These are phyloP conservation scores for Cyclostephanos tholiformis DNA, from an alignment of 108 stramenopile species.

Conservation along the genomic window DNA sequence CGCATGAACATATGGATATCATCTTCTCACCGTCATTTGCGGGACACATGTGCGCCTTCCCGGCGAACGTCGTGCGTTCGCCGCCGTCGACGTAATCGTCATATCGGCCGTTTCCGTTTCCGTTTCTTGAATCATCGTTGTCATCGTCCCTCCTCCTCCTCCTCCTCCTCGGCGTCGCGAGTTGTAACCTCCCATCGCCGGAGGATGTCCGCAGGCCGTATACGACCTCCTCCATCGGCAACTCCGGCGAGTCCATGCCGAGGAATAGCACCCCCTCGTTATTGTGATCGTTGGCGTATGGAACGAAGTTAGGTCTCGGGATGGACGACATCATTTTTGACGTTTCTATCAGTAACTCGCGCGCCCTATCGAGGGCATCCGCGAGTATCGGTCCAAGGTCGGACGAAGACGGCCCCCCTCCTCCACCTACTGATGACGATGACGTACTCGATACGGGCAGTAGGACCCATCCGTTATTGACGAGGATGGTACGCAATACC, in stretches of 20 bases:
- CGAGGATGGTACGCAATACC: not conserved
- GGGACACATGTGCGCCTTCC: constrained; percentile 70
- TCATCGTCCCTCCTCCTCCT: not conserved
- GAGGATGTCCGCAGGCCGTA: constrained; percentile 50
- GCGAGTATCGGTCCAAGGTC: constrained; percentile 66
- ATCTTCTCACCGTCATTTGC: constrained; percentile 56
- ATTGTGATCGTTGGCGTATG: not conserved
- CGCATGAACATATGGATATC: too few species aligned
- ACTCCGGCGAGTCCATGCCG: constrained; percentile 87
- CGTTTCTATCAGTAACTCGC: constrained; percentile 15
- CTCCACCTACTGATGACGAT: too few species aligned
- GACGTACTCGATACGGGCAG: constrained; percentile 52
- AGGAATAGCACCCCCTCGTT: constrained; percentile 70
- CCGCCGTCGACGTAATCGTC: not conserved
- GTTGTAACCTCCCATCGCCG: not conserved
- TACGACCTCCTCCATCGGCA: constrained; percentile 73
- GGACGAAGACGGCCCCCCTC: too few species aligned
- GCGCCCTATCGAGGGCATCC: constrained; percentile 62
- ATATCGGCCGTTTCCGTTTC: not conserved
- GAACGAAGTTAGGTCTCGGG: not conserved
- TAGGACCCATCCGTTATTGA: constrained; percentile 42
- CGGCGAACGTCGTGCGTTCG: not conserved
- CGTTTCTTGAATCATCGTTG: not conserved
- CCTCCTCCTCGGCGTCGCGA: not conserved
- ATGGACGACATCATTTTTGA: not conserved